Evolutionary conservation across 2,329 filamentous ascomycete species (phyloP).

Genomic region (Trichophyton rubrum): DNA sequence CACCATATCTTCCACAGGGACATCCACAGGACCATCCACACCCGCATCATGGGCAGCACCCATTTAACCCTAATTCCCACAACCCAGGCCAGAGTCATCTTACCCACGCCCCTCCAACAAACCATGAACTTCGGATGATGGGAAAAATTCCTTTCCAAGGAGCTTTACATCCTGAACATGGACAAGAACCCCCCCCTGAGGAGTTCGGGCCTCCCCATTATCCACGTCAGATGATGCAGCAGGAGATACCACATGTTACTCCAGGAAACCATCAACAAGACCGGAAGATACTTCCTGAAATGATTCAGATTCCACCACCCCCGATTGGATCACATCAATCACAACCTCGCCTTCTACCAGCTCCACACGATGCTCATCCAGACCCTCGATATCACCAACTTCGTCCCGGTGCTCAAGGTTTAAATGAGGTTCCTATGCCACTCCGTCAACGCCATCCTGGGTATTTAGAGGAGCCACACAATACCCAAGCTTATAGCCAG

Average conservation of each 20-base stretch:
- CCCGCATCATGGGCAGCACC: background rate
- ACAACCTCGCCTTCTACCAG: background rate
- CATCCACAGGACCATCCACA: background rate
- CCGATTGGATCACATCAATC: background rate
- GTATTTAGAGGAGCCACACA: background rate
- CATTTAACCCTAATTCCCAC: background rate
- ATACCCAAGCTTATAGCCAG: background rate
- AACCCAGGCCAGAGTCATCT: background rate
- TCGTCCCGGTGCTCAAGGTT: background rate
- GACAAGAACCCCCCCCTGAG: background rate
- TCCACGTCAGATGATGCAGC: background rate
- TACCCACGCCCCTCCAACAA: background rate
- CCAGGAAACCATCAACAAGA: background rate
- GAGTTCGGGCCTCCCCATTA: background rate
- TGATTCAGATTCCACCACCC: slow-evolving; percentile 1
- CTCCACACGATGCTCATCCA: slow-evolving; percentile 2
- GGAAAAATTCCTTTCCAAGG: background rate
- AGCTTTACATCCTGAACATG: background rate
- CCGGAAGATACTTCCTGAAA: background rate
- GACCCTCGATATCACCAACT: background rate
- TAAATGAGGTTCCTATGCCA: background rate
- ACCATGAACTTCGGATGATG: background rate
- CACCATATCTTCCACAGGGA: background rate
- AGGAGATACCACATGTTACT: background rate
- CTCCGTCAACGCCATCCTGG: background rate